Percentiles rank a stretch among this genome's conserved stretches.
Conservation (phyloP, 2,329 filamentous ascomycete genomes). For the Trichoderma koningii region DNA sequence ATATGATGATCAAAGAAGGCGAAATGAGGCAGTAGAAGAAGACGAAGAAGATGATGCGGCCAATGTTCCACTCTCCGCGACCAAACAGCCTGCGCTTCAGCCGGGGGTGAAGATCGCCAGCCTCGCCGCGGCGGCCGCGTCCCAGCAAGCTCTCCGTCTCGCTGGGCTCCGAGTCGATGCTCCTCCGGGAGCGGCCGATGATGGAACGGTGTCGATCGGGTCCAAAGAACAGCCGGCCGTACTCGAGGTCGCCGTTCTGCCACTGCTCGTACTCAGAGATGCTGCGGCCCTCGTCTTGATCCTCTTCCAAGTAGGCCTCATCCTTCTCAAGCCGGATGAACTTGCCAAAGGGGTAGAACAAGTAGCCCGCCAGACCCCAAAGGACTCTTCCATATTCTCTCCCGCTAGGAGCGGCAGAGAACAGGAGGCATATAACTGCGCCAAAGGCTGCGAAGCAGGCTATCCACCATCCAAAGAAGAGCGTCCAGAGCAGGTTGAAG, state of each 20-base stretch:
- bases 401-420: constrained; percentile 77
- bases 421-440: constrained; percentile 75
- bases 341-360: constrained; percentile 96
- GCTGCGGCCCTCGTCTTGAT: constrained; percentile 91
- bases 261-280: constrained; percentile 99
- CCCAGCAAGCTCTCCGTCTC: constrained; percentile 91
- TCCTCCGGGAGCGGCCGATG: constrained; percentile 81
- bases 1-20: constrained; percentile 82
- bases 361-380: constrained; percentile 78
- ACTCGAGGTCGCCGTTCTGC: constrained; percentile 96
- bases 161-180: constrained; percentile 78
- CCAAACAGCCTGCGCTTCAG: constrained; percentile 88
- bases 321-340: constrained; percentile 93
- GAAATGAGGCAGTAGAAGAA: constrained; percentile 95
- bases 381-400: constrained; percentile 84
- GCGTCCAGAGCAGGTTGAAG: constrained; percentile 88
- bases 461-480: constrained; percentile 97
- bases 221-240: constrained; percentile 94
- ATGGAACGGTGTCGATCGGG: constrained; percentile 77
- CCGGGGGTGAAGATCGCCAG: constrained; percentile 40
- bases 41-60: constrained; percentile 91
- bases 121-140: constrained; percentile 52
- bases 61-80: constrained; percentile 91
- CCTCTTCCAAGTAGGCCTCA: constrained; percentile 90
- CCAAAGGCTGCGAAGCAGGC: constrained; percentile 73